Evolutionary conservation across 1,284 basidiomycete species (phyloP).

Genomic region (Rhodofomes roseus): DNA sequence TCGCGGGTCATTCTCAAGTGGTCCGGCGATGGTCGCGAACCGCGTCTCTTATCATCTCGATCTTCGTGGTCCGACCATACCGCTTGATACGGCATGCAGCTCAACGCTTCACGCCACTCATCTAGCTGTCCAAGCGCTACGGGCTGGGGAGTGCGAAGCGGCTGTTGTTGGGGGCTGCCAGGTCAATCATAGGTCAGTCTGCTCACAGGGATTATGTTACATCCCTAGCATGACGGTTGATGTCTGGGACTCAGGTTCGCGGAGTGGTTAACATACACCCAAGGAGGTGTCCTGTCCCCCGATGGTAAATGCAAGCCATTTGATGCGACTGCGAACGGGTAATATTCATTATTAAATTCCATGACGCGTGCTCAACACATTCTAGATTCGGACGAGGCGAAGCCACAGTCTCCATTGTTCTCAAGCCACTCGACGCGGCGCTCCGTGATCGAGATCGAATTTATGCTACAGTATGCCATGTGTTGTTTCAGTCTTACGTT

Average conservation of each 20-base stretch:
- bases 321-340: slow-evolving; percentile 45
- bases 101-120: slow-evolving; percentile 43
- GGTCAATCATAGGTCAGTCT: slow-evolving; percentile 23
- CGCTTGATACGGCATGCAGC: slow-evolving; percentile 48
- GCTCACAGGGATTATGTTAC: too few species aligned
- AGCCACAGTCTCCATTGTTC: slow-evolving; percentile 21
- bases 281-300: slow-evolving; percentile 34
- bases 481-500: not conserved
- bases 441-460: slow-evolving; percentile 26
- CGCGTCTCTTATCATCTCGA: slow-evolving; percentile 47
- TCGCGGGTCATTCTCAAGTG: slow-evolving; percentile 33
- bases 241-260: slow-evolving; percentile 10
- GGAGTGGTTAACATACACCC: slow-evolving; percentile 28
- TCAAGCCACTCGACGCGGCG: slow-evolving; percentile 24
- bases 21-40: slow-evolving; percentile 39
- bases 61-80: slow-evolving; percentile 41
- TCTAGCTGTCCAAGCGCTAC: slow-evolving; percentile 41
- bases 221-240: not conserved
- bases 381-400: slow-evolving; percentile 24
- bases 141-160: slow-evolving; percentile 42
- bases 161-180: slow-evolving; percentile 45
- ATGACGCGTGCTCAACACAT: not conserved
- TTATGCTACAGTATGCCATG: slow-evolving; percentile 21
- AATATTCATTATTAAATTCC: not conserved
- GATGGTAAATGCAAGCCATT: slow-evolving; percentile 49